phyloP scores from a whole-genome alignment of 768 basidiomycete species.

The Psilocybe cyanescens region DNA sequence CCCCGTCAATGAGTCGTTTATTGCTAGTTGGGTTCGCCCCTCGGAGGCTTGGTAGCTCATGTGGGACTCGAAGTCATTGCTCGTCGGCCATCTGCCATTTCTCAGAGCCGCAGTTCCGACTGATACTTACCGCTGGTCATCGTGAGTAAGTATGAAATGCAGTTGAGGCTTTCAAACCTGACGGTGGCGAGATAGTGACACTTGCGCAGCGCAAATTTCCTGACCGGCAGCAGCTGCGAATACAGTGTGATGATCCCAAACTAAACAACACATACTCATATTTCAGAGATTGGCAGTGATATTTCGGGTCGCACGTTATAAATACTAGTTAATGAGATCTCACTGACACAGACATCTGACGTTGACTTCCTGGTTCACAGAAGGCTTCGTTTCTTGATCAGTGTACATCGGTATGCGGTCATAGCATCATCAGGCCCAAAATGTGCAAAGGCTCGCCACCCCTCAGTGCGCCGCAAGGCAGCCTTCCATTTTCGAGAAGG shows the following conservation, averaged over 20 bases:
- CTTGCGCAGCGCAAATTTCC: no score
- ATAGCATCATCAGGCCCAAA: background rate
- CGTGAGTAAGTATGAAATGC: background rate
- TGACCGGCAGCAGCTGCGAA: background rate
- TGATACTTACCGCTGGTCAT: background rate
- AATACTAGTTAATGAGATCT: background rate
- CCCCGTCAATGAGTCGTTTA: background rate
- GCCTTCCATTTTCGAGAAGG: background rate
- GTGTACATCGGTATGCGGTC: background rate
- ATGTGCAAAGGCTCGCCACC: background rate
- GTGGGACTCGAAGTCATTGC: background rate
- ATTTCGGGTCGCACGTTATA: background rate
- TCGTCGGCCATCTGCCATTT: slow-evolving; percentile 1
- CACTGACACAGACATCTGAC: background rate
- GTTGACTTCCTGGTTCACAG: background rate
- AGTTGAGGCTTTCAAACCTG: background rate
- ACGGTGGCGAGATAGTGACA: background rate
- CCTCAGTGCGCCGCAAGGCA: background rate
- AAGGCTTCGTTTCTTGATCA: background rate
- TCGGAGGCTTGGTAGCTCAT: background rate
- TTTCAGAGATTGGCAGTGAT: background rate
- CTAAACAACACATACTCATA: no score
- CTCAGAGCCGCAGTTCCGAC: background rate
- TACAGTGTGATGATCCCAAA: background rate
- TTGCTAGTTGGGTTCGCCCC: background rate